A percentile compares a stretch with the other conserved stretches of the same genome.
Conservation (phyloP, 2,329 filamentous ascomycete species). For the Colletotrichum sp. region DNA sequence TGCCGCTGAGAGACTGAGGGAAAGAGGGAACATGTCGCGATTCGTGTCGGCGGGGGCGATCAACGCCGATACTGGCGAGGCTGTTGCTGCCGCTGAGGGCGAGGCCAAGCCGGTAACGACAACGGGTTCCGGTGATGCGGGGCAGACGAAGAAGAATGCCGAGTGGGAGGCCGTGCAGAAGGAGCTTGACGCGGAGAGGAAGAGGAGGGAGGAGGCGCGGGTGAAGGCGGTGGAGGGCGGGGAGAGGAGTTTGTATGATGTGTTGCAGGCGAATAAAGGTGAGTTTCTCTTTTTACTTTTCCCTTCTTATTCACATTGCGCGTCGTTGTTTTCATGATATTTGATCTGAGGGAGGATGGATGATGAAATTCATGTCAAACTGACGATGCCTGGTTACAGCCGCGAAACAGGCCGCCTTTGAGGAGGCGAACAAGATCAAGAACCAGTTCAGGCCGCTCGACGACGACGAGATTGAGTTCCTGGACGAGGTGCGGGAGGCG, state of each 20-base stretch:
- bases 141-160: conserved; percentile 27
- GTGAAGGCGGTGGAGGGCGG: conserved; percentile 43
- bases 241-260: conserved; percentile 73
- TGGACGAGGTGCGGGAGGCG: conserved; percentile 62
- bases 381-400: conserved; percentile 44
- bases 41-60: conserved; percentile 64
- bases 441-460: conserved; percentile 82
- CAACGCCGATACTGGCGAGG: conserved; percentile 32
- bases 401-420: conserved; percentile 82
- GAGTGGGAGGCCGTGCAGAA: conserved; percentile 71
- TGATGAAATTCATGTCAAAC: background rate
- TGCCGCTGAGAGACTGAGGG: too few relatives aligned
- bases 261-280: conserved; percentile 85
- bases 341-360: background rate
- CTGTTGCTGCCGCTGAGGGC: conserved; percentile 27
- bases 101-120: conserved; percentile 16
- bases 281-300: conserved; percentile 12
- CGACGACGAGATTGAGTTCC: conserved; percentile 79
- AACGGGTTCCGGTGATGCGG: conserved; percentile 26
- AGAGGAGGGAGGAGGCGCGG: conserved; percentile 56
- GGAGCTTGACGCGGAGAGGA: conserved; percentile 67
- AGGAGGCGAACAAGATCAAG: conserved; percentile 72
- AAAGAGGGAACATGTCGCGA: conserved; percentile 40
- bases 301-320: too few relatives aligned
- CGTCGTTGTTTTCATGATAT: background rate